Evolutionary conservation across 305 asterid species (phyloP), one percentile per base, ranked within the genome.

Genomic region (Plantago rigida): DNA sequence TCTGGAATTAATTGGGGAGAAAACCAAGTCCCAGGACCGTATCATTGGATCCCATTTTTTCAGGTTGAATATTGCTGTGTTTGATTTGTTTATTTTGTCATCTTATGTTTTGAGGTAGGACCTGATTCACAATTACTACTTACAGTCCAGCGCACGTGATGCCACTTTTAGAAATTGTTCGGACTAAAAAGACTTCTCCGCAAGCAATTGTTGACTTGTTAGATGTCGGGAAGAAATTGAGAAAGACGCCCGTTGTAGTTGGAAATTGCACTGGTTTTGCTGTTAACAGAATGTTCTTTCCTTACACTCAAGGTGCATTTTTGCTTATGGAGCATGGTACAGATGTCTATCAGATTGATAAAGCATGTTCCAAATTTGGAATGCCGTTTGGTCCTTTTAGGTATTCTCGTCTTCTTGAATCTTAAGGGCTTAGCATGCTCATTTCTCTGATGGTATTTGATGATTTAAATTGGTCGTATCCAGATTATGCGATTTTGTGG

Each of bases 251-350:
- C 57, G 93, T 92, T 51, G 94, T 89, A 56, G 99, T 89, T 69
- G 86, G 95, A 69, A 92, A 92, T 72, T 92, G 99, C 79, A 83
- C 89, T 15, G 99, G 99, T 41, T 93, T 93, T 89, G 99, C 99
- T 63, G 99, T 92, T 68, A 92, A 92, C 62, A 81, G 97, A 73
- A 76, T 95, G 63, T 93, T 93, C 84, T 93, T 89, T 59, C 99
- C 96, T 11, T 93, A 92, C 71, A 22, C 59, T 52, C 97, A 85
- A 77, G 74, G 94, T 71, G 97, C 99, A 67, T 83, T 79, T 0
- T 67, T 80, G 65, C 76, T 92, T 77, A 80, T 79, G 60, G 76
- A 89, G 71, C 62, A 87, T 83, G 99, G 99, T 13, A 94, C 89
- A 48, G 99, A 92, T 80, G 75, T 75, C 65, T 86, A 79, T 81